Conservation (phyloP, 306 rosid species). For the Senna siamea region DNA sequence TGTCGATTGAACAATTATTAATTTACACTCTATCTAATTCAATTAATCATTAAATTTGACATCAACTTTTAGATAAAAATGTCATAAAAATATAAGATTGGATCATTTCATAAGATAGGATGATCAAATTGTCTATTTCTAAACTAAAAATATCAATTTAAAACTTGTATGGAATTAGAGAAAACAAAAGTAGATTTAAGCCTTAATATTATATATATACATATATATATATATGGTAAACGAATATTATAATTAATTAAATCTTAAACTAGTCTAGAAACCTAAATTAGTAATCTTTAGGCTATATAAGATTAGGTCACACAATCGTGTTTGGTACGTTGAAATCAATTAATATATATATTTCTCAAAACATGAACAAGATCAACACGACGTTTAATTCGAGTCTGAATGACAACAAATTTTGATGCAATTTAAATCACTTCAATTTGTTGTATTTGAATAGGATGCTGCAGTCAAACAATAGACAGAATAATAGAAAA, state of each 20-base stretch:
- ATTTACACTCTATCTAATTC: too few relatives aligned
- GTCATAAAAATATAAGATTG: too few relatives aligned
- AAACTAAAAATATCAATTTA: too few relatives aligned
- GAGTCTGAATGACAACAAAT: not conserved
- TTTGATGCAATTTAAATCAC: not conserved
- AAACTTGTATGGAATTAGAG: too few relatives aligned
- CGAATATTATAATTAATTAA: not conserved
- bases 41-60: too few relatives aligned
- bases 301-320: not conserved
- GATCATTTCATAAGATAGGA: too few relatives aligned
- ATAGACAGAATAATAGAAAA: not conserved
- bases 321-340: constrained; percentile 21
- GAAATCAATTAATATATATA: not conserved
- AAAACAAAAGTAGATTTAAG: too few relatives aligned
- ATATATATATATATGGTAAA: not conserved
- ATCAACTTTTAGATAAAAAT: too few relatives aligned
- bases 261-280: not conserved
- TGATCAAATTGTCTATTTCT: too few relatives aligned
- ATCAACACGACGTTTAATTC: not conserved
- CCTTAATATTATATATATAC: too few relatives aligned
- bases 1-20: too few relatives aligned
- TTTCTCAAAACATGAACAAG: not conserved
- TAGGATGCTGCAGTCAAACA: not conserved
- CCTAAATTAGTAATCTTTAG: not conserved
- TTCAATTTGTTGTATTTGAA: not conserved